phyloP scores from a whole-genome alignment of 805 yeast species.

The Candida ascalaphidarum region DNA sequence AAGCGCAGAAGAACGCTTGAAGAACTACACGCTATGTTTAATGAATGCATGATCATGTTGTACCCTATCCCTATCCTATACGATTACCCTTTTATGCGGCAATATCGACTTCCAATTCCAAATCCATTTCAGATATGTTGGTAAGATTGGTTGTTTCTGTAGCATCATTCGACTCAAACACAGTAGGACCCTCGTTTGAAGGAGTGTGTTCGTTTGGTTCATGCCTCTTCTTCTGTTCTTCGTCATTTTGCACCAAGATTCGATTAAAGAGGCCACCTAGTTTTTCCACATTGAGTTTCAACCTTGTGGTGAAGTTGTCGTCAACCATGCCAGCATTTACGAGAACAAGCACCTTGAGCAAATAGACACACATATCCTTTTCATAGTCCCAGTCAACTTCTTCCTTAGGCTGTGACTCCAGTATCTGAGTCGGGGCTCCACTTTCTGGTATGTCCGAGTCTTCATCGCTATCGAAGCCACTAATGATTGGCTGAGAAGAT shows the following conservation, averaged over 20 bases:
- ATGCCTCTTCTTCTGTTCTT: no score
- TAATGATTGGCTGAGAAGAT: slow-evolving; percentile 1
- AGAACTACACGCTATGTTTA: no score
- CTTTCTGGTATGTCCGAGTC: background rate
- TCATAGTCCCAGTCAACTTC: slow-evolving; percentile 27
- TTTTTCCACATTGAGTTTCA: slow-evolving; percentile 24
- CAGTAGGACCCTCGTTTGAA: no score
- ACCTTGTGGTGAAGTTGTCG: slow-evolving; percentile 16
- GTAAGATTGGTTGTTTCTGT: no score
- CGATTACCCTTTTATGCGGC: no score
- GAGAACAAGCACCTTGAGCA: slow-evolving; percentile 30
- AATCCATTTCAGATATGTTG: no score
- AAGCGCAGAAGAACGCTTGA: no score
- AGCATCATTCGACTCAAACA: no score
- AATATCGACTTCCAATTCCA: no score
- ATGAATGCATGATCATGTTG: no score
- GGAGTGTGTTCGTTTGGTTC: no score
- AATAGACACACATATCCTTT: slow-evolving; percentile 30
- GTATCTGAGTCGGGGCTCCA: background rate
- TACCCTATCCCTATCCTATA: no score
- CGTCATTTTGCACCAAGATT: slow-evolving; percentile 12
- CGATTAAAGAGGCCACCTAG: slow-evolving; percentile 24
- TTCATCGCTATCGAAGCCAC: slow-evolving; percentile 5
- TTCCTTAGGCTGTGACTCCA: background rate
- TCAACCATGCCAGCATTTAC: slow-evolving; percentile 22